Percentiles rank a stretch among this genome's conserved stretches.
phyloP scores from a whole-genome alignment of 768 basidiomycete species.

The Glaciozyma martinii region DNA sequence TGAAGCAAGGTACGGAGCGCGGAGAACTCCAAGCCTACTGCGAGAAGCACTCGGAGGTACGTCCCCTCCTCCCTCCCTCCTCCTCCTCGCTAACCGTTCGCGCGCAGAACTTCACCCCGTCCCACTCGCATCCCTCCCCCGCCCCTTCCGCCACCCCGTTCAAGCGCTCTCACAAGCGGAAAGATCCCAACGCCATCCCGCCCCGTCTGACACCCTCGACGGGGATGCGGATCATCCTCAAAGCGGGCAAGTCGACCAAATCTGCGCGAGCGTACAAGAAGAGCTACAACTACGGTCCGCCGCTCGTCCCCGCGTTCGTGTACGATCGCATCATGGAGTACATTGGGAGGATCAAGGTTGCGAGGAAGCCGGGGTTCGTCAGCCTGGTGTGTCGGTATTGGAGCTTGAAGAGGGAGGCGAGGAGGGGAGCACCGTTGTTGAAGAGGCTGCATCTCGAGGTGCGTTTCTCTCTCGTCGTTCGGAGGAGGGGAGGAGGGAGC shows the following conservation, averaged over 20 bases:
- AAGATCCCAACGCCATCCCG: background rate
- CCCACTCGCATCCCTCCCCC: background rate
- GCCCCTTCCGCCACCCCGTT: background rate
- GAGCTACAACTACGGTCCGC: conserved; percentile 52
- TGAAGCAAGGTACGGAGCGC: conserved; percentile 36
- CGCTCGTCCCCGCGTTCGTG: conserved; percentile 77
- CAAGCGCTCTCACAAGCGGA: background rate
- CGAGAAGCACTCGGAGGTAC: conserved; percentile 80
- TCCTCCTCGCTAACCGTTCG: too few relatives aligned
- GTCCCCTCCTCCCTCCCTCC: conserved; percentile 34
- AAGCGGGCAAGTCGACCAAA: conserved; percentile 48
- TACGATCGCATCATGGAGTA: conserved; percentile 71
- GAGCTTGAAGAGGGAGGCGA: conserved; percentile 91
- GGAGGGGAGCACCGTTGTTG: conserved; percentile 83
- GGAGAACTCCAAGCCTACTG: conserved; percentile 64
- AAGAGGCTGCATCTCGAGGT: conserved; percentile 85
- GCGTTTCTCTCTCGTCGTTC: conserved; percentile 15
- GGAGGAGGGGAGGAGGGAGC: background rate
- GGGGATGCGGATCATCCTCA: background rate
- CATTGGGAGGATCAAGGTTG: conserved; percentile 56
- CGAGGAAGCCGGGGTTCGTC: conserved; percentile 70
- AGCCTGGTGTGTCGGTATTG: conserved; percentile 78
- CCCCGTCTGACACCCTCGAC: background rate
- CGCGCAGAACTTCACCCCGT: background rate
- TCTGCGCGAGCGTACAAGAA: conserved; percentile 43